These are phyloP conservation scores for Penicillium crystallinum DNA, from an alignment of 495 filamentous ascomycete genomes.

Conservation along the genomic window DNA sequence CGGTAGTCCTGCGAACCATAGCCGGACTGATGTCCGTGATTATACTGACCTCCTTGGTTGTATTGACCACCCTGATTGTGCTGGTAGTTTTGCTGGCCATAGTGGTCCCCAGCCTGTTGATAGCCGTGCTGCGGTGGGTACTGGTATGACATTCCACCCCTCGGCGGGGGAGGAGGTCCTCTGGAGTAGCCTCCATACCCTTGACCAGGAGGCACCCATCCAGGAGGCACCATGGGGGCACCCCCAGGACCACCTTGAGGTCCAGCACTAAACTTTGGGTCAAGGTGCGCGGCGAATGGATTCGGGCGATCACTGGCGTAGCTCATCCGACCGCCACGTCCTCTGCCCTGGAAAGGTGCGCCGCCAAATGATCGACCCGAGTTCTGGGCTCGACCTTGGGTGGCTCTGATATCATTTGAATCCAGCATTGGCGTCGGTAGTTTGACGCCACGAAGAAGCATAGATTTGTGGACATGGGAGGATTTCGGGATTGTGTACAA, in stretches of 20 bases:
- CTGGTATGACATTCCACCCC: conserved; percentile 30
- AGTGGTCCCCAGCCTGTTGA: conserved; percentile 21
- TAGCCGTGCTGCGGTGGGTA: conserved; percentile 26
- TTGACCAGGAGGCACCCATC: conserved; percentile 35
- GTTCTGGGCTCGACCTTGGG: conserved; percentile 53
- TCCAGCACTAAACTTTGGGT: conserved; percentile 42
- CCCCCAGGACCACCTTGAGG: conserved; percentile 24
- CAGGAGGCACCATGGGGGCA: conserved; percentile 29
- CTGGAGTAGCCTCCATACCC: conserved; percentile 32
- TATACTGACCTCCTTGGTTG: conserved; percentile 28
- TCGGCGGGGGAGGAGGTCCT: conserved; percentile 40
- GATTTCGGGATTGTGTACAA: conserved; percentile 75
- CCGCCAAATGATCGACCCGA: conserved; percentile 62
- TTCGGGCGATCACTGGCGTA: conserved; percentile 45
- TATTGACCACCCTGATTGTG: conserved; percentile 28
- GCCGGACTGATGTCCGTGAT: conserved; percentile 21
- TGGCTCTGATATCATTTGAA: conserved; percentile 63
- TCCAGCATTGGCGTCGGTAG: conserved; percentile 65
- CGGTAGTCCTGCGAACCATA: conserved; percentile 25
- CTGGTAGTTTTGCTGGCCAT: conserved; percentile 20
- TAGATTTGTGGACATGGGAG: conserved; percentile 77
- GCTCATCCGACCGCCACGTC: conserved; percentile 50
- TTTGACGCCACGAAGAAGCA: conserved; percentile 82
- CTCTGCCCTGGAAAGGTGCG: conserved; percentile 49
- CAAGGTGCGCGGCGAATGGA: conserved; percentile 51